These are phyloP conservation scores for Spergularia bocconei DNA, from an alignment of 148 eudicot species.

Conservation along the genomic window DNA sequence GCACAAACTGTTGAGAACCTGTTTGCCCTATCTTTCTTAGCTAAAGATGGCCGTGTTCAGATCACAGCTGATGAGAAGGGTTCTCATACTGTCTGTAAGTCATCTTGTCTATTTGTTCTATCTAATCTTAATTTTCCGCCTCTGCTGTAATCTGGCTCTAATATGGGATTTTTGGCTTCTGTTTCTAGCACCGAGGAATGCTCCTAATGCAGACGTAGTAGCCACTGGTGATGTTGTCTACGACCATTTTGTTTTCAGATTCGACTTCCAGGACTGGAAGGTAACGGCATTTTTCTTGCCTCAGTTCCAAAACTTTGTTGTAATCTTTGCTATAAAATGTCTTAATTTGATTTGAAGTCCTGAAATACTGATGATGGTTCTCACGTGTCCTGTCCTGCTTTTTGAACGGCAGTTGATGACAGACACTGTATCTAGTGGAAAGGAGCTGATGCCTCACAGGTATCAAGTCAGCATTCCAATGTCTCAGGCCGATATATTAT, in stretches of 20 bases:
- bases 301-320: no score
- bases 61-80: conserved; percentile 37
- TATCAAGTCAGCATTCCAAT: conserved; percentile 15
- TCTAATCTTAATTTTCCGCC: not conserved
- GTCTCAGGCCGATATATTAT: conserved; percentile 19
- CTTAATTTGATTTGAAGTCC: not conserved
- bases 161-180: conserved; percentile 5
- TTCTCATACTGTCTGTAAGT: conserved; percentile 49
- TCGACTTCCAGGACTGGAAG: conserved; percentile 63
- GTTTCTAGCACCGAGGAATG: conserved; percentile 52
- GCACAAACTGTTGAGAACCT: conserved; percentile 62
- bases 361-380: not conserved
- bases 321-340: not conserved
- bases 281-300: conserved; percentile 17
- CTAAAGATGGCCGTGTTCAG: conserved; percentile 51
- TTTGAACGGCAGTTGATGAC: conserved; percentile 38
- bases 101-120: not conserved
- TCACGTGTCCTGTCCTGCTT: not conserved
- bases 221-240: conserved; percentile 32
- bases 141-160: not conserved
- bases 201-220: conserved; percentile 31
- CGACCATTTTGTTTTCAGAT: conserved; percentile 52
- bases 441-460: conserved; percentile 55
- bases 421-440: conserved; percentile 28
- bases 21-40: conserved; percentile 64